Percentiles rank a stretch among this genome's conserved stretches.
Evolutionary conservation across 1,284 basidiomycete species (phyloP).

Genomic region (Pascua guehoae): DNA sequence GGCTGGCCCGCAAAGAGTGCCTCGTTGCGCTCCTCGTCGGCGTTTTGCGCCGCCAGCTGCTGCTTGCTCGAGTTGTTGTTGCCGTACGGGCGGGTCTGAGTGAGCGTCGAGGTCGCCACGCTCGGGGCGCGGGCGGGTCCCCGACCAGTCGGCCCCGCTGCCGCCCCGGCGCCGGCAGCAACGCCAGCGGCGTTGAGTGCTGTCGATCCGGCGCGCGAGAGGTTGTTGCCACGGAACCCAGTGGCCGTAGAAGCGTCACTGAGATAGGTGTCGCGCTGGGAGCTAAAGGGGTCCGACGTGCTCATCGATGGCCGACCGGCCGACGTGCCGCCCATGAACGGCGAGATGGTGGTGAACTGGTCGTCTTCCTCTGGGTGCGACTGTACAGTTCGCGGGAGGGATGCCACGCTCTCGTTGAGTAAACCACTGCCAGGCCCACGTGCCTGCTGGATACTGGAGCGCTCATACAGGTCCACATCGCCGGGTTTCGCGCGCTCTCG

Average conservation of each 20-base stretch:
- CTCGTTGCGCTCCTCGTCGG: not conserved
- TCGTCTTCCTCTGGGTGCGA: constrained; percentile 3
- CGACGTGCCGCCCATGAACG: constrained; percentile 26
- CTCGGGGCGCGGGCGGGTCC: no score
- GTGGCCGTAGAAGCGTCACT: not conserved
- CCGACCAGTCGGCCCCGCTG: no score
- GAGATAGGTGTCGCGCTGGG: not conserved
- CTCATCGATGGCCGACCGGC: not conserved
- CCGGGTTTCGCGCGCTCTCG: constrained; percentile 22
- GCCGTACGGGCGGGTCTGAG: no score
- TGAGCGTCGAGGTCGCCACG: no score
- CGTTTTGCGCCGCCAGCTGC: constrained; percentile 4
- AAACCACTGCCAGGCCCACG: not conserved
- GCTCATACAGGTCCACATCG: constrained; percentile 31
- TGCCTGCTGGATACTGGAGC: not conserved
- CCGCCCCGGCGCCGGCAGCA: no score
- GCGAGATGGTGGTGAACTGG: constrained; percentile 31
- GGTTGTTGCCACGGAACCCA: not conserved
- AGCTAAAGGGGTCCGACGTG: not conserved
- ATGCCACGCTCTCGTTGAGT: no score
- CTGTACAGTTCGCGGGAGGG: no score
- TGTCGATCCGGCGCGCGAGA: not conserved
- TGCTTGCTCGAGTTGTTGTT: constrained; percentile 1
- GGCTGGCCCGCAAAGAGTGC: constrained; percentile 9
- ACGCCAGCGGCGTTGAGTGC: not conserved